Percentiles rank a stretch among this genome's conserved stretches.
These are phyloP conservation scores for Lipomyces starkeyi DNA, from an alignment of 805 yeast species.

Conservation along the genomic window DNA sequence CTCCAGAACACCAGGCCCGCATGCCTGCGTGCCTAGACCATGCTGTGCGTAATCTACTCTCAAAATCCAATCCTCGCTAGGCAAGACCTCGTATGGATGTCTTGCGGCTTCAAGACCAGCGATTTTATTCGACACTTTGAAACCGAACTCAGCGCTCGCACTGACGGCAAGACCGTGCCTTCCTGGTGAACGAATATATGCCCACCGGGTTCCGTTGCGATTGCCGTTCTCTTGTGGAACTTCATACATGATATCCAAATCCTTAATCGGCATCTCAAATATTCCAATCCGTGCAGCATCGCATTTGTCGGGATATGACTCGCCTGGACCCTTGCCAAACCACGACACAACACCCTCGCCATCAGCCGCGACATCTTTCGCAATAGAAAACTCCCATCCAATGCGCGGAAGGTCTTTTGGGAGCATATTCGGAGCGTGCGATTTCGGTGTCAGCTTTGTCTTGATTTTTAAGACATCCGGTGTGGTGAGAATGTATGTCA, in stretches of 20 bases:
- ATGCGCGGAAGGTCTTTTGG: constrained; percentile 47
- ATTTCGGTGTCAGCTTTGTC: constrained; percentile 21
- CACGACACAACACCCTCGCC: constrained; percentile 39
- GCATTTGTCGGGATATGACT: constrained; percentile 47
- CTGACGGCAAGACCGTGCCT: constrained; percentile 14
- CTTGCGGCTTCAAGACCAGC: constrained; percentile 36
- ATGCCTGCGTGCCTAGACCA: constrained; percentile 44
- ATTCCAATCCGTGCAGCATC: constrained; percentile 44
- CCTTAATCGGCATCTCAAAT: constrained; percentile 30
- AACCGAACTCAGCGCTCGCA: constrained; percentile 24
- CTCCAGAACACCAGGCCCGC: constrained; percentile 43
- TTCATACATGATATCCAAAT: constrained; percentile 44
- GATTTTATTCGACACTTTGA: constrained; percentile 30
- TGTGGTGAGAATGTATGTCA: constrained; percentile 26
- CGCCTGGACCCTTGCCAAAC: constrained; percentile 50
- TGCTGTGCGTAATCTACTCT: constrained; percentile 42
- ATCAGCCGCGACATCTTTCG: constrained; percentile 32
- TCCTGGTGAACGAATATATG: constrained; percentile 24
- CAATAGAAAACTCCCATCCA: constrained; percentile 46
- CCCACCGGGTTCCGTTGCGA: constrained; percentile 47
- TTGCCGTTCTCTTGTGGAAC: constrained; percentile 51
- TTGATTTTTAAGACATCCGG: constrained; percentile 5
- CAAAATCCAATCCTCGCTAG: constrained; percentile 32
- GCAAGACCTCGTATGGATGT: constrained; percentile 41
- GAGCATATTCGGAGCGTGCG: constrained; percentile 30